Evolutionary conservation across 441 rosid species (phyloP), one percentile per base, ranked within the genome.

Genomic region (Pelargonium australe): DNA sequence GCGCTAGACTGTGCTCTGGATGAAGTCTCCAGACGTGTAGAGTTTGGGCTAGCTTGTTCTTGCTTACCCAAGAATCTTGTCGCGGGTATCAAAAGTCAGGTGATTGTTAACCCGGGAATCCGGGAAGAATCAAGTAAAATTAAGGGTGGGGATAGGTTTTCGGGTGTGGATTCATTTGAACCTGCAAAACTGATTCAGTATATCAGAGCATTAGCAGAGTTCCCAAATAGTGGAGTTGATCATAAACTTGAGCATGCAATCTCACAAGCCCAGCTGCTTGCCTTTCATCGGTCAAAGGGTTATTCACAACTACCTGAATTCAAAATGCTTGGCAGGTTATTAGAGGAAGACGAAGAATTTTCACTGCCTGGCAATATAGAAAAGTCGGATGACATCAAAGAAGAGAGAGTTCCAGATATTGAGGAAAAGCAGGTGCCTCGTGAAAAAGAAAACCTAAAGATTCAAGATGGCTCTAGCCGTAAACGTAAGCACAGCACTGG

Each of bases 1-100:
- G 97, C 97, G 9, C 66, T 90, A 71, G 91, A 86, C 64, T 83
- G 85, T 77, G 87, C 95, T 65, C 76, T 93, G 75, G 90, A 85
- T 7, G 96, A 93, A 80, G 84, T 87, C 53, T 82, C 89, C 62
- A 85, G 98, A 73, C 80, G 96, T 68, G 80, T 80, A 49, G 92
- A 86, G 79, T 85, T 75, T 45, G 95, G 89, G 72, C 79, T 93
- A 67, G 83, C 91, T 49, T 93, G 98, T 75, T 68, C 81, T 69
- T 93, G 98, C 75, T 72, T 89, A 66, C 78, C 89, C 0, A 74
- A 83, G 71, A 83, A 85, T 53, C 82, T 80, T 57, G 80, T 73
- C 64, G 60, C 71, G 57, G 66, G 72, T 78, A 74, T 90, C 70
- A 77, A 75, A 75, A 70, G 74, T 63, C 96, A 87, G 81, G 74